Conservation (phyloP, 2,329 filamentous ascomycete species). For the Cylindrodendrum hubeiense region DNA sequence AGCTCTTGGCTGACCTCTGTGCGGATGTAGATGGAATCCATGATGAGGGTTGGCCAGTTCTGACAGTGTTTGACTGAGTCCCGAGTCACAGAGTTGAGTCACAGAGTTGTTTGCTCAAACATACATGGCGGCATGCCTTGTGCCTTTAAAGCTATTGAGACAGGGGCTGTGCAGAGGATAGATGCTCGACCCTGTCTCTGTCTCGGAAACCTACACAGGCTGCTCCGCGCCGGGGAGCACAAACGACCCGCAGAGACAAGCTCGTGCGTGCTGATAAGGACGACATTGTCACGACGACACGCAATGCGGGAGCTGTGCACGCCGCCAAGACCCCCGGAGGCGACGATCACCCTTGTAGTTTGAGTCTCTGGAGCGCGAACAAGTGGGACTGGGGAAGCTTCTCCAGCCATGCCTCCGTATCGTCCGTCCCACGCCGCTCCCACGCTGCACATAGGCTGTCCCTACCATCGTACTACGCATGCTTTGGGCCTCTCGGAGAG, state of each 20-base stretch:
- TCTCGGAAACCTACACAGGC: slow-evolving; percentile 17
- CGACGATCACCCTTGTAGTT: slow-evolving; percentile 41
- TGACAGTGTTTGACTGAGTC: background rate
- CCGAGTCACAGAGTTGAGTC: slow-evolving; percentile 6
- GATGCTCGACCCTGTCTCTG: slow-evolving; percentile 18
- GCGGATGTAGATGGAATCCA: slow-evolving; percentile 37
- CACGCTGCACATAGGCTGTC: background rate
- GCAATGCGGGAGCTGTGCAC: slow-evolving; percentile 39
- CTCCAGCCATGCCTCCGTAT: background rate
- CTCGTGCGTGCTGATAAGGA: slow-evolving; percentile 24
- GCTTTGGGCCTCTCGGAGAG: background rate
- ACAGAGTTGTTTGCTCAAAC: background rate
- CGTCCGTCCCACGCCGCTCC: background rate
- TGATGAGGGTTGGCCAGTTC: slow-evolving; percentile 15
- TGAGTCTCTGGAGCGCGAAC: slow-evolving; percentile 12
- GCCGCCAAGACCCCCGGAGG: slow-evolving; percentile 37
- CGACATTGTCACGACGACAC: slow-evolving; percentile 37
- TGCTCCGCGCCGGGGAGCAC: slow-evolving; percentile 22
- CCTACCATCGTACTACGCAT: background rate
- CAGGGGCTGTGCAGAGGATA: slow-evolving; percentile 20
- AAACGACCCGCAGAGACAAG: slow-evolving; percentile 21
- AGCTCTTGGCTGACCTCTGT: slow-evolving; percentile 41
- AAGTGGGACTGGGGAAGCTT: slow-evolving; percentile 24
- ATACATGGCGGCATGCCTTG: slow-evolving; percentile 9
- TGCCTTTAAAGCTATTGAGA: slow-evolving; percentile 16